Conservation (phyloP, 176 grass and related monocot genomes). For the Pontederia crassipes region DNA sequence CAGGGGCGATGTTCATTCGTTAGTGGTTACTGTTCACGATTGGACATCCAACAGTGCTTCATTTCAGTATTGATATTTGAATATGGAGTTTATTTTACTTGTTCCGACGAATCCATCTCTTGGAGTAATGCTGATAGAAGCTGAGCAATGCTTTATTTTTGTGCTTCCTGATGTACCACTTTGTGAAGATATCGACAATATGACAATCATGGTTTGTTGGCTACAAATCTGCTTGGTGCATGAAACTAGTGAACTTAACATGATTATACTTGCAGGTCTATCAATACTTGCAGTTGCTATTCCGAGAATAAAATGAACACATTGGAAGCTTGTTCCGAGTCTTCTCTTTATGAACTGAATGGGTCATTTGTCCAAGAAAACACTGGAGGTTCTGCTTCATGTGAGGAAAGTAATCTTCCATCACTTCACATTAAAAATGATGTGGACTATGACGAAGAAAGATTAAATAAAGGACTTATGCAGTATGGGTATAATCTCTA, state of each 20-base stretch:
- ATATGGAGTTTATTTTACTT: conserved; percentile 26
- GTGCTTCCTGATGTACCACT: conserved; percentile 41
- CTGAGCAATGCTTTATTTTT: conserved; percentile 45
- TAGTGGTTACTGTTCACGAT: conserved; percentile 25
- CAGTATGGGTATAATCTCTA: conserved; percentile 65
- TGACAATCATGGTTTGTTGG: conserved; percentile 30
- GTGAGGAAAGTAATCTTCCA: conserved; percentile 11
- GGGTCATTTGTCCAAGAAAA: conserved; percentile 23
- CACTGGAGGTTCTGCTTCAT: background rate
- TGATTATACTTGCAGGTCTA: conserved; percentile 71
- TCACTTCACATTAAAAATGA: conserved; percentile 12
- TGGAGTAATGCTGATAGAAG: conserved; percentile 54
- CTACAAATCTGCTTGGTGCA: conserved; percentile 36
- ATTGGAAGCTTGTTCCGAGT: conserved; percentile 18
- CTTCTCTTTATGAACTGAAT: conserved; percentile 24
- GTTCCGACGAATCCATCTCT: conserved; percentile 36
- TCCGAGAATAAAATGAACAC: conserved; percentile 32
- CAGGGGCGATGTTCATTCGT: conserved; percentile 24
- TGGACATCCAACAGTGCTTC: conserved; percentile 23
- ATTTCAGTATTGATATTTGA: conserved; percentile 27
- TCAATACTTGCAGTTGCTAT: conserved; percentile 40
- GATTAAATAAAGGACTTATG: conserved; percentile 51
- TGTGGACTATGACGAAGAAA: conserved; percentile 22
- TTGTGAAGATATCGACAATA: conserved; percentile 28
- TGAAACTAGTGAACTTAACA: conserved; percentile 42